Percentiles rank a stretch among this genome's conserved stretches.
phyloP scores from a whole-genome alignment of 78 protist species.

The Dictyostelium brefeldianum region DNA sequence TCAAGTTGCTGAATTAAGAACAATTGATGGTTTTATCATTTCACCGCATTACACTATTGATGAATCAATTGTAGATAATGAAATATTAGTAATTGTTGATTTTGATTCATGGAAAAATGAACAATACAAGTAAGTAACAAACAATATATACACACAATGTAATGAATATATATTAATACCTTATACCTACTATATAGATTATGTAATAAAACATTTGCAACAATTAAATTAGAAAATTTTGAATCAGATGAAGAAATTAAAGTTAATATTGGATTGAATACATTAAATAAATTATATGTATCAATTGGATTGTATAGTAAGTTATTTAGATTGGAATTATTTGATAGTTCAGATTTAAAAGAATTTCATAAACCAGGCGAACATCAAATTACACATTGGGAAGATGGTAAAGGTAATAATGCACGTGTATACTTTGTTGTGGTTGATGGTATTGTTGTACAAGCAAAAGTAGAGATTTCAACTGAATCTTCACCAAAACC shows the following conservation, averaged over 20 bases:
- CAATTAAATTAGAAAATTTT: slow-evolving; percentile 5
- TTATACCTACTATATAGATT: no score
- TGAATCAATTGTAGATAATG: slow-evolving; percentile 30
- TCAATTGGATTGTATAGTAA: not conserved
- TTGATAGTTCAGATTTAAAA: slow-evolving; percentile 42
- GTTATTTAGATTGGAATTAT: slow-evolving; percentile 45
- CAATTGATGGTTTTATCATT: slow-evolving; percentile 51
- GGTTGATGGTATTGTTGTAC: not conserved
- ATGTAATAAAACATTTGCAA: slow-evolving; percentile 29
- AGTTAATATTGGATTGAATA: slow-evolving; percentile 36
- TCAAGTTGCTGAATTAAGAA: slow-evolving; percentile 48
- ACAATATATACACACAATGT: not conserved
- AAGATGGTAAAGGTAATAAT: slow-evolving; percentile 15
- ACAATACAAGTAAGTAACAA: slow-evolving; percentile 47
- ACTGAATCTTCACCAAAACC: slow-evolving; percentile 14
- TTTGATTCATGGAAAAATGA: slow-evolving; percentile 68
- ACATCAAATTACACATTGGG: slow-evolving; percentile 42
- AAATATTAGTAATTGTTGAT: slow-evolving; percentile 31
- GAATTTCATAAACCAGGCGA: slow-evolving; percentile 38
- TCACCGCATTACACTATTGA: slow-evolving; percentile 53
- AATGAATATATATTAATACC: not conserved
- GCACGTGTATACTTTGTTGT: slow-evolving; percentile 38
- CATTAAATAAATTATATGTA: slow-evolving; percentile 39
- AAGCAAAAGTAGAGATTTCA: not conserved
- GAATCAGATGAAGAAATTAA: slow-evolving; percentile 19